phyloP scores from a whole-genome alignment of 495 filamentous ascomycete genomes.

The Lichina pygmaea region DNA sequence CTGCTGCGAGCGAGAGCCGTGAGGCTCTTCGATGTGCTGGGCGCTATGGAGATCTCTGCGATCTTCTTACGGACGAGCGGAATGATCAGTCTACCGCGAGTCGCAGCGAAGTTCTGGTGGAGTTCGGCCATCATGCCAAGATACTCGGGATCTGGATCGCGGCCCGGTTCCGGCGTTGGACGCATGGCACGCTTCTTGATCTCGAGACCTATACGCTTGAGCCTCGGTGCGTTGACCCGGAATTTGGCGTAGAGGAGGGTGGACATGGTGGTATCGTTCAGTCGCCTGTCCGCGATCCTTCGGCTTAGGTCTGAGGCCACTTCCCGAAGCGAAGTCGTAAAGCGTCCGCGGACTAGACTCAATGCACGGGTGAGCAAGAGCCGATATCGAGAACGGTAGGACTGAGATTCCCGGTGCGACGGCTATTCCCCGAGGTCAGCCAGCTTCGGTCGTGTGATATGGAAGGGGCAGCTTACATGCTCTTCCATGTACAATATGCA shows the following conservation, averaged over 20 bases:
- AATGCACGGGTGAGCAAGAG: conserved; percentile 43
- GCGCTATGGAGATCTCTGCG: conserved; percentile 32
- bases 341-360: conserved; percentile 66
- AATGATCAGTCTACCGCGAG: conserved; percentile 28
- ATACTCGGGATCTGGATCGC: conserved; percentile 37
- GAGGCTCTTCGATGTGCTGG: conserved; percentile 38
- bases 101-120: conserved; percentile 35
- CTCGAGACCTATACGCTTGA: conserved; percentile 37
- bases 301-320: conserved; percentile 41
- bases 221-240: conserved; percentile 34
- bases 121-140: conserved; percentile 37
- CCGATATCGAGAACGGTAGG: conserved; percentile 48
- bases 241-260: conserved; percentile 58
- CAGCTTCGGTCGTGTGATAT: neutral
- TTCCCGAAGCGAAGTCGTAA: conserved; percentile 44
- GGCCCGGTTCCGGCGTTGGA: conserved; percentile 27
- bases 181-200: conserved; percentile 37
- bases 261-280: conserved; percentile 55
- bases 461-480: conserved; percentile 23
- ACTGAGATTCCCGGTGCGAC: conserved; percentile 58
- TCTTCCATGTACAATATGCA: conserved; percentile 75
- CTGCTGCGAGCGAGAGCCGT: conserved; percentile 41
- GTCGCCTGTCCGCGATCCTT: conserved; percentile 37
- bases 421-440: conserved; percentile 19
- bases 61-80: conserved; percentile 37